These are phyloP conservation scores for Ophiostoma sp. DNA, from an alignment of 2,329 filamentous ascomycete species.

Conservation along the genomic window DNA sequence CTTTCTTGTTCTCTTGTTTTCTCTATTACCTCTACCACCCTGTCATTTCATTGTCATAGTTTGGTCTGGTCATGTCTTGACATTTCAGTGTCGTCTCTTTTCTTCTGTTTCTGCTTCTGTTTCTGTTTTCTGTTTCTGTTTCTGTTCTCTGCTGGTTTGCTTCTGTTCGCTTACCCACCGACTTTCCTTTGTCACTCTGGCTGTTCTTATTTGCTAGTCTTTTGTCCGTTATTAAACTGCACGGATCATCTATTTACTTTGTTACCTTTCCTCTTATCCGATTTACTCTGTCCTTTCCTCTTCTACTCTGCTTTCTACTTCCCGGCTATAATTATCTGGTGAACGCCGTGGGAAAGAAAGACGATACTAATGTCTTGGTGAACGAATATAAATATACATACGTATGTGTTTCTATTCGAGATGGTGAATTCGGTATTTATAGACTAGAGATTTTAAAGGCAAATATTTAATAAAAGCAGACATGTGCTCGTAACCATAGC, in stretches of 20 bases:
- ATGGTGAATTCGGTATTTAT: too few species aligned
- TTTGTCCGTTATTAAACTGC: neutral
- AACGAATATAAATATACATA: neutral
- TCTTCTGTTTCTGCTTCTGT: neutral
- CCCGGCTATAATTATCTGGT: neutral
- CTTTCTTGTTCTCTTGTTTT: neutral
- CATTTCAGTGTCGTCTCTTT: neutral
- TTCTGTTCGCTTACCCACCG: neutral
- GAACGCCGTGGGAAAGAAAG: neutral
- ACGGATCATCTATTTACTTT: neutral
- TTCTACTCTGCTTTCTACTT: neutral
- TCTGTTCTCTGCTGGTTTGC: neutral
- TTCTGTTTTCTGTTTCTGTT: neutral
- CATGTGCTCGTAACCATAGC: neutral
- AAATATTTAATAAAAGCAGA: neutral
- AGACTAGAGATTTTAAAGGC: too few species aligned
- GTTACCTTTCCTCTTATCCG: constrained; percentile 14
- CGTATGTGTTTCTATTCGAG: too few species aligned
- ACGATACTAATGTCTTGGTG: constrained; percentile 9
- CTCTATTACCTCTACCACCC: neutral
- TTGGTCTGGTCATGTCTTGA: constrained; percentile 11
- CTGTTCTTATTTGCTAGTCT: neutral
- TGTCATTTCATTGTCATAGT: constrained; percentile 12
- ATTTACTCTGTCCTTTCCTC: neutral
- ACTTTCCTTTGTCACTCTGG: neutral